Evolutionary conservation across 106 monocot genomes (phyloP).

Genomic region (Iris macrosiphon): DNA sequence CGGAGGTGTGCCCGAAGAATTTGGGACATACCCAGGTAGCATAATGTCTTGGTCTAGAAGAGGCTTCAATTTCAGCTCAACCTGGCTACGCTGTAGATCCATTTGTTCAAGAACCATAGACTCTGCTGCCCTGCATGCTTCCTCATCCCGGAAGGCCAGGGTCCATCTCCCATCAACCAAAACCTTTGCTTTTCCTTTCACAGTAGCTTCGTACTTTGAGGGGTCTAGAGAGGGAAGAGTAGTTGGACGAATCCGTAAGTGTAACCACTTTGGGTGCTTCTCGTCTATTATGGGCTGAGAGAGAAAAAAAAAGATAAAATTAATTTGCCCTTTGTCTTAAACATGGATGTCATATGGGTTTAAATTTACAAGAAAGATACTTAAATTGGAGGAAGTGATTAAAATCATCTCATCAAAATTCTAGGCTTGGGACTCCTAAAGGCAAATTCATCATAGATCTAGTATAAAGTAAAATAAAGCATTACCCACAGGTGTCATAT

Average conservation of each 20-base stretch:
- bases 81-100: slow-evolving; percentile 29
- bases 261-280: slow-evolving; percentile 82
- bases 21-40: neutral
- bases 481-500: too few species aligned
- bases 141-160: slow-evolving; percentile 74
- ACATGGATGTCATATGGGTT: too few species aligned
- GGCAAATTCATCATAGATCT: too few species aligned
- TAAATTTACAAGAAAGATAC: too few species aligned
- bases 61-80: slow-evolving; percentile 42
- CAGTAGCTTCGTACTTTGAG: slow-evolving; percentile 17
- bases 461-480: too few species aligned
- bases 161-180: slow-evolving; percentile 97
- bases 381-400: too few species aligned
- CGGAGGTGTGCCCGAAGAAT: neutral
- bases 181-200: slow-evolving; percentile 45
- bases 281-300: slow-evolving; percentile 89
- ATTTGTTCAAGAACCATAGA: slow-evolving; percentile 66
- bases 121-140: slow-evolving; percentile 60
- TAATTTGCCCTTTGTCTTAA: too few species aligned
- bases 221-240: slow-evolving; percentile 47
- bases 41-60: slow-evolving; percentile 35
- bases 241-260: slow-evolving; percentile 84
- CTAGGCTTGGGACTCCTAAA: too few species aligned
- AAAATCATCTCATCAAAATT: too few species aligned
- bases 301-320: too few species aligned